These are phyloP conservation scores for Suhomyces canberraensis DNA, from an alignment of 805 yeast species.

Conservation along the genomic window DNA sequence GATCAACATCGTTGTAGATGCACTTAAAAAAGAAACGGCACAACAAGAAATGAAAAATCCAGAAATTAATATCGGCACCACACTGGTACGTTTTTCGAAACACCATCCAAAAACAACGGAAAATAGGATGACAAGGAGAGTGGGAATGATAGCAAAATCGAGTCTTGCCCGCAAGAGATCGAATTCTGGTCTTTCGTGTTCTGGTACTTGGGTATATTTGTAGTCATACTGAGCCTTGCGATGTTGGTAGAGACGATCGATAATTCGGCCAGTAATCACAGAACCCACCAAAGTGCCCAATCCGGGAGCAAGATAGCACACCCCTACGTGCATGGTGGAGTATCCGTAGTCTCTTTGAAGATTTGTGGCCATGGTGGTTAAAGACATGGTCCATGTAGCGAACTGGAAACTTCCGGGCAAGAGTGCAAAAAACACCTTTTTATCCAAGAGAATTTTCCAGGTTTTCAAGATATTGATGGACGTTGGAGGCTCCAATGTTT, in stretches of 20 bases:
- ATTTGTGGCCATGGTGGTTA: constrained; percentile 61
- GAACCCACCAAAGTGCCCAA: constrained; percentile 62
- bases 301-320: constrained; percentile 75
- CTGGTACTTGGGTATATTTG: constrained; percentile 22
- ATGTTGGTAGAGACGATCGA: constrained; percentile 50
- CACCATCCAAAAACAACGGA: constrained; percentile 73
- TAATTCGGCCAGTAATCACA: constrained; percentile 50
- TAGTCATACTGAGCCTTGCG: constrained; percentile 18
- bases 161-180: constrained; percentile 57
- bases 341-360: constrained; percentile 50
- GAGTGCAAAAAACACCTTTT: constrained; percentile 47
- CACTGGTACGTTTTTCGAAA: constrained; percentile 42
- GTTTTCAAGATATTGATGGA: constrained; percentile 21
- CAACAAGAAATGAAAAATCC: constrained; percentile 56
- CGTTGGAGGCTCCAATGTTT: constrained; percentile 1
- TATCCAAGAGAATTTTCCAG: constrained; percentile 39
- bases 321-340: constrained; percentile 57
- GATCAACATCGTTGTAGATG: constrained; percentile 65
- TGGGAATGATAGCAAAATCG: constrained; percentile 39
- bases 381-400: constrained; percentile 65
- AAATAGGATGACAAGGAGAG: constrained; percentile 38
- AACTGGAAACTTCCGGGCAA: constrained; percentile 61
- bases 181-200: constrained; percentile 33
- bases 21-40: constrained; percentile 56
- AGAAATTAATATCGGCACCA: constrained; percentile 56